These are phyloP conservation scores for Pseudogymnoascus sp. DNA, from an alignment of 2,329 filamentous ascomycete species.

Conservation along the genomic window DNA sequence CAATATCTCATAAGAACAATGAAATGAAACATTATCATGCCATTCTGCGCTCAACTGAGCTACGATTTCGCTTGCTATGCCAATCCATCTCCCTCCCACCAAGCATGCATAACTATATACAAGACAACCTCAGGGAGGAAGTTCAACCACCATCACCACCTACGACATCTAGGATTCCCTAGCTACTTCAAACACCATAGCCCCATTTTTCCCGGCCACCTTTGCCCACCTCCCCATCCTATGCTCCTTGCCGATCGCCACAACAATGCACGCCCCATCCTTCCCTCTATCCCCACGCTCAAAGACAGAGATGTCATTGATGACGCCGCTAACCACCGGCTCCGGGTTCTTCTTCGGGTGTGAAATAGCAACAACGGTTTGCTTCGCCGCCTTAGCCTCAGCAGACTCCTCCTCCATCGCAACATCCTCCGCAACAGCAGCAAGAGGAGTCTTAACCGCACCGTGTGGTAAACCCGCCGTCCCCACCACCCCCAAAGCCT, in stretches of 20 bases:
- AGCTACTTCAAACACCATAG: constrained; percentile 73
- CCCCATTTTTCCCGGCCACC: constrained; percentile 64
- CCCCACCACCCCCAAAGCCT: constrained; percentile 59
- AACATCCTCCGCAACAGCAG: neutral
- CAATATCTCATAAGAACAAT: neutral
- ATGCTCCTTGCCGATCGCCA: constrained; percentile 80
- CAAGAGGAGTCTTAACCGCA: constrained; percentile 10
- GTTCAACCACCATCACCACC: neutral
- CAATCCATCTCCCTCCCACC: constrained; percentile 11
- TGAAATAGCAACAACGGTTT: neutral
- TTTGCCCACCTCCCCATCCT: constrained; percentile 75
- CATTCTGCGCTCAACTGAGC: constrained; percentile 7
- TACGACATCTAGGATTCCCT: neutral
- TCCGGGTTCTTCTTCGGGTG: constrained; percentile 17
- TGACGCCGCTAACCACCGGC: constrained; percentile 47
- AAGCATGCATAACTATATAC: constrained; percentile 8
- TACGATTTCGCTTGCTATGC: constrained; percentile 3
- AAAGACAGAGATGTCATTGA: constrained; percentile 83
- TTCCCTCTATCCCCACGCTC: constrained; percentile 72
- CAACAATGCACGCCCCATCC: constrained; percentile 72
- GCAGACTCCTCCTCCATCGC: neutral
- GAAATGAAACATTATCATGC: constrained; percentile 2
- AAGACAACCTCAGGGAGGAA: neutral
- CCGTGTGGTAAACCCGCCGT: constrained; percentile 27
- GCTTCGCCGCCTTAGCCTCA: neutral